These are phyloP conservation scores for Aureobasidium subglaciale DNA, from an alignment of 2,329 filamentous ascomycete species.

Conservation along the genomic window DNA sequence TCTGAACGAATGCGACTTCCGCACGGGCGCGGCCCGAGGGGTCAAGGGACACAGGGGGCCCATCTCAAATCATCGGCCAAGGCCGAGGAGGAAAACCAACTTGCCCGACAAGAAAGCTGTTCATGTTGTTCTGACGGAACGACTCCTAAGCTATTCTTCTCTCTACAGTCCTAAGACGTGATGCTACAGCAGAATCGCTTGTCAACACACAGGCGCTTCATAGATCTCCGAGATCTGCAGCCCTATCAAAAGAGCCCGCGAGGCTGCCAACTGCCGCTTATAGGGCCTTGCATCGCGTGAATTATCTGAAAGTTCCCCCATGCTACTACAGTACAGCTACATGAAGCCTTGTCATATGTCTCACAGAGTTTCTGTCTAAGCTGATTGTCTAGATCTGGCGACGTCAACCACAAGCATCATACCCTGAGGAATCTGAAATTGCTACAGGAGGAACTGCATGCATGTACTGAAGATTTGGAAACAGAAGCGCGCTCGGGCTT, in stretches of 20 bases:
- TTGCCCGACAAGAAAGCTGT: background rate
- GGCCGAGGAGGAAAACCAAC: background rate
- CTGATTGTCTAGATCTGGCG: background rate
- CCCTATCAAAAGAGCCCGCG: background rate
- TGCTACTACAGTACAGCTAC: background rate
- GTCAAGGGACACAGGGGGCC: background rate
- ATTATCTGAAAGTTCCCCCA: background rate
- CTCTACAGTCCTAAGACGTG: background rate
- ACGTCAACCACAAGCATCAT: background rate
- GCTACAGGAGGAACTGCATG: background rate
- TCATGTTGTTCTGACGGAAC: background rate
- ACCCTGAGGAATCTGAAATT: background rate
- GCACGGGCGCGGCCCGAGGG: background rate
- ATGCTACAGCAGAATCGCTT: background rate
- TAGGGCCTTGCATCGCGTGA: background rate
- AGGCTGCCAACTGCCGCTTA: conserved; percentile 1
- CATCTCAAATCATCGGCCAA: conserved; percentile 12
- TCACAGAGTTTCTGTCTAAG: background rate
- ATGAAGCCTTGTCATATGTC: background rate
- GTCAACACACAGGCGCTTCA: background rate
- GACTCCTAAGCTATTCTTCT: too few relatives aligned
- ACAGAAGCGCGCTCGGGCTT: conserved; percentile 5
- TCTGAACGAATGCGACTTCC: conserved; percentile 3
- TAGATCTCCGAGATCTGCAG: conserved; percentile 8
- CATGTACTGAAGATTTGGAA: conserved; percentile 10